phyloP scores from a whole-genome alignment of 176 grass and related monocot genomes.

The Phyllostachys edulis region DNA sequence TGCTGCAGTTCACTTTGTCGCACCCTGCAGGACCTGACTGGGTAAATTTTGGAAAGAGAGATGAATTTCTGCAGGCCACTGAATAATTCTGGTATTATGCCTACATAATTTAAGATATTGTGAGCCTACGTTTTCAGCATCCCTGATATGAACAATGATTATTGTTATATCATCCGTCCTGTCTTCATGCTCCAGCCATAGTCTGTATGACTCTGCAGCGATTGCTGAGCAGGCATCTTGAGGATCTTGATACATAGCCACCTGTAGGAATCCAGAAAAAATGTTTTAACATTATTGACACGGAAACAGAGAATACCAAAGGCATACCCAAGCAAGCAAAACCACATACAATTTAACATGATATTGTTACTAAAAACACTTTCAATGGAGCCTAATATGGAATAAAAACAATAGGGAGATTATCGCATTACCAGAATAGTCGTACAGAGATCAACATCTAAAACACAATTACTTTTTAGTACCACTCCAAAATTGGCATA shows the following conservation, averaged over 20 bases:
- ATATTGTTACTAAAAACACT: background rate
- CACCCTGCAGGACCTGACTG: conserved; percentile 71
- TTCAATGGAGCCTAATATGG: background rate
- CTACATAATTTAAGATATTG: conserved; percentile 15
- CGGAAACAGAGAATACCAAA: conserved; percentile 14
- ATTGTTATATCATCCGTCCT: conserved; percentile 98
- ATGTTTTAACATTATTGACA: background rate
- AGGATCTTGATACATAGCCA: conserved; percentile 73
- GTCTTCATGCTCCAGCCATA: conserved; percentile 90
- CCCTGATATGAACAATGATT: conserved; percentile 89
- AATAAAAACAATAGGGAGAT: background rate
- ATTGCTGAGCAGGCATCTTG: conserved; percentile 90
- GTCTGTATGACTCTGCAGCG: conserved; percentile 76
- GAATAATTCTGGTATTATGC: conserved; percentile 13
- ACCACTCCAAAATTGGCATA: background rate
- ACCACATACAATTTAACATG: background rate
- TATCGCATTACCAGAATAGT: background rate
- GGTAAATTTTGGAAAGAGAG: conserved; percentile 52
- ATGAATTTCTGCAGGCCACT: conserved; percentile 36
- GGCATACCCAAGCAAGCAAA: conserved; percentile 22
- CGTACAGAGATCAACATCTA: background rate
- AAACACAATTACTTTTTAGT: background rate
- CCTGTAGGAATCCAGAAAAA: conserved; percentile 51
- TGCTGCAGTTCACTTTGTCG: conserved; percentile 37
- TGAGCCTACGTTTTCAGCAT: conserved; percentile 59